Evolutionary conservation across 129 eudicot genomes (phyloP).

Genomic region (Oenanthe sinensis): DNA sequence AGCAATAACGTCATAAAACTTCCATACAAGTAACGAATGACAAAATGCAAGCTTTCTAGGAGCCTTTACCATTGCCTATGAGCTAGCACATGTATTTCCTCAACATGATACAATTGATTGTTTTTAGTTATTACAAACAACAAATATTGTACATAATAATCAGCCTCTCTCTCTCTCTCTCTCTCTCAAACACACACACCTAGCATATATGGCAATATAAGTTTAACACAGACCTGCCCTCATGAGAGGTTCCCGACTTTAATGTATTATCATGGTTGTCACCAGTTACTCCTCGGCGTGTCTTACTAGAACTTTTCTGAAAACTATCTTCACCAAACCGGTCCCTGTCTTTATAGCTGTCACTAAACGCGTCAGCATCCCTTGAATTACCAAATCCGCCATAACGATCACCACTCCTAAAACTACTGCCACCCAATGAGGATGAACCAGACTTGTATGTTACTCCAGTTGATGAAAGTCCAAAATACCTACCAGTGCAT

Average conservation of each 20-base stretch:
- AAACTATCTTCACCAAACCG: constrained; percentile 59
- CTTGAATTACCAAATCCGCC: constrained; percentile 73
- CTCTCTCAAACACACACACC: not conserved
- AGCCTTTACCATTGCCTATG: not conserved
- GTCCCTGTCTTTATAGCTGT: constrained; percentile 54
- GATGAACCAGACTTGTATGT: constrained; percentile 78
- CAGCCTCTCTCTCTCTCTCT: not conserved
- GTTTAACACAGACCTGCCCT: constrained; percentile 48
- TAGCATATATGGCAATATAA: constrained; percentile 1
- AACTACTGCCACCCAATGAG: constrained; percentile 52
- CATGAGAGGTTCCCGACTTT: constrained; percentile 40
- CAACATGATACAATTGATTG: not conserved
- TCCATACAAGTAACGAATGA: not conserved
- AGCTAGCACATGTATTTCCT: not conserved
- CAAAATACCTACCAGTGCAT: constrained; percentile 57
- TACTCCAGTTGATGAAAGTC: constrained; percentile 88
- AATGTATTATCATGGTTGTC: constrained; percentile 28
- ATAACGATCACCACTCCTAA: constrained; percentile 48
- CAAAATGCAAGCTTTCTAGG: not conserved
- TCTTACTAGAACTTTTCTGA: constrained; percentile 44
- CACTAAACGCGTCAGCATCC: constrained; percentile 61
- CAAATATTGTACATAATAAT: not conserved
- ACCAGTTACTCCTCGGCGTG: constrained; percentile 29
- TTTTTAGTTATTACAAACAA: not conserved
- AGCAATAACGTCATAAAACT: not conserved